These are phyloP conservation scores for Phaeosphaeria sp. DNA, from an alignment of 2,329 filamentous ascomycete genomes.

Conservation along the genomic window DNA sequence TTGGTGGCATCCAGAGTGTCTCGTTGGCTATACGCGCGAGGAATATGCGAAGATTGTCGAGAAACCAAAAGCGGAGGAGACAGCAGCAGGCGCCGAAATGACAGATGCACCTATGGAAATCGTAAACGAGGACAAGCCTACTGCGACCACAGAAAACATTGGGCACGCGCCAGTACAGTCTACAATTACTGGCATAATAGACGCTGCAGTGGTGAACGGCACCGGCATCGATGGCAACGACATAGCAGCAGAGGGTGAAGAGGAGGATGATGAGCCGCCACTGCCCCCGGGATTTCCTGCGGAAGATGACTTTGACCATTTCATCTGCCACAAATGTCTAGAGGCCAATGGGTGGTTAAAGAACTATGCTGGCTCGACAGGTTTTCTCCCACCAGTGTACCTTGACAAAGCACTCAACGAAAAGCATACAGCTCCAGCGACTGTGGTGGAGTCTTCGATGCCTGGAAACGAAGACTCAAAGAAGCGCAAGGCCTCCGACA, in stretches of 20 bases:
- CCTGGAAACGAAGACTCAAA: slow-evolving; percentile 33
- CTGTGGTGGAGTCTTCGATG: slow-evolving; percentile 14
- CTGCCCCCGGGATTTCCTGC: slow-evolving; percentile 85
- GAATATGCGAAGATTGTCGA: slow-evolving; percentile 66
- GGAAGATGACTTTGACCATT: slow-evolving; percentile 87
- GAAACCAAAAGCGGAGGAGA: slow-evolving; percentile 25
- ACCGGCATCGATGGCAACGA: slow-evolving; percentile 43
- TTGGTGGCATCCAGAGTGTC: slow-evolving; percentile 95
- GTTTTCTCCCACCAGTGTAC: slow-evolving; percentile 80
- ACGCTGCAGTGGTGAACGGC: slow-evolving; percentile 22
- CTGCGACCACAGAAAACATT: slow-evolving; percentile 14
- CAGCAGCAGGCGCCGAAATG: slow-evolving; percentile 11
- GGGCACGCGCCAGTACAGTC: slow-evolving; percentile 12
- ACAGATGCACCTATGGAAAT: slow-evolving; percentile 7
- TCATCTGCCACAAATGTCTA: slow-evolving; percentile 94
- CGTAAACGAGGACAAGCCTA: slow-evolving; percentile 3
- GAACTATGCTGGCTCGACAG: slow-evolving; percentile 77
- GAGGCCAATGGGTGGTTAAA: slow-evolving; percentile 91
- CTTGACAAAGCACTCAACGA: slow-evolving; percentile 39
- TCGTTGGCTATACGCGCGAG: slow-evolving; percentile 78
- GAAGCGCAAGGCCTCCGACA: slow-evolving; percentile 57
- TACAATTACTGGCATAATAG: slow-evolving; percentile 23
- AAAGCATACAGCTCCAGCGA: slow-evolving; percentile 9
- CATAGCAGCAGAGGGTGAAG: slow-evolving; percentile 59
- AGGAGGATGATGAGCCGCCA: slow-evolving; percentile 65